Evolutionary conservation across 768 basidiomycete genomes (phyloP).

Genomic region (Rubroboletus pulcherrimus): DNA sequence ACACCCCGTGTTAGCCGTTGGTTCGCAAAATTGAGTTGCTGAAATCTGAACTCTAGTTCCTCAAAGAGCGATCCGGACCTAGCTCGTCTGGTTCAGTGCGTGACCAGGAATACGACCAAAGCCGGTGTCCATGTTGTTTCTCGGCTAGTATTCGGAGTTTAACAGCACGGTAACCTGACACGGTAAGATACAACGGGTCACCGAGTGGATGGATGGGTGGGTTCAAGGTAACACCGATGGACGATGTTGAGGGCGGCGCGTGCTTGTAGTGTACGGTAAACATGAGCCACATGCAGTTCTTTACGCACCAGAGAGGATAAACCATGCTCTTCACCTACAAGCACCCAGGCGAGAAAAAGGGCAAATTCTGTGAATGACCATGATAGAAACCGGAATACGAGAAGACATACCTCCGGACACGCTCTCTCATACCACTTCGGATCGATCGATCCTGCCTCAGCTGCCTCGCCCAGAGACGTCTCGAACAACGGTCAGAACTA

Average conservation of each 20-base stretch:
- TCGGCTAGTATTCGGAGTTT: neutral
- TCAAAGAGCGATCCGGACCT: slow-evolving; percentile 57
- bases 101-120: neutral
- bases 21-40: slow-evolving; percentile 75
- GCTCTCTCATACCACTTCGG: slow-evolving; percentile 16
- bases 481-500: neutral
- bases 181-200: slow-evolving; percentile 22
- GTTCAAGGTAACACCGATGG: neutral
- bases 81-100: neutral
- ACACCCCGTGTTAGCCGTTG: slow-evolving; percentile 57
- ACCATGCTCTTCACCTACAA: slow-evolving; percentile 2
- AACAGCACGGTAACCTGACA: slow-evolving; percentile 29
- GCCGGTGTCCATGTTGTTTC: neutral
- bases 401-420: slow-evolving; percentile 18
- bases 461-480: neutral
- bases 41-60: slow-evolving; percentile 81
- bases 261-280: slow-evolving; percentile 34
- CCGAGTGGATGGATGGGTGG: slow-evolving; percentile 14
- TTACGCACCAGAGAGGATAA: slow-evolving; percentile 38
- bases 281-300: slow-evolving; percentile 28
- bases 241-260: neutral
- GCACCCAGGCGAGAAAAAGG: neutral
- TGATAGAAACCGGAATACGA: neutral
- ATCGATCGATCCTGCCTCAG: neutral
- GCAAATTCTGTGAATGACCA: neutral